phyloP scores from a whole-genome alignment of 1,284 basidiomycete genomes.

The Afroboletus lepidellus region DNA sequence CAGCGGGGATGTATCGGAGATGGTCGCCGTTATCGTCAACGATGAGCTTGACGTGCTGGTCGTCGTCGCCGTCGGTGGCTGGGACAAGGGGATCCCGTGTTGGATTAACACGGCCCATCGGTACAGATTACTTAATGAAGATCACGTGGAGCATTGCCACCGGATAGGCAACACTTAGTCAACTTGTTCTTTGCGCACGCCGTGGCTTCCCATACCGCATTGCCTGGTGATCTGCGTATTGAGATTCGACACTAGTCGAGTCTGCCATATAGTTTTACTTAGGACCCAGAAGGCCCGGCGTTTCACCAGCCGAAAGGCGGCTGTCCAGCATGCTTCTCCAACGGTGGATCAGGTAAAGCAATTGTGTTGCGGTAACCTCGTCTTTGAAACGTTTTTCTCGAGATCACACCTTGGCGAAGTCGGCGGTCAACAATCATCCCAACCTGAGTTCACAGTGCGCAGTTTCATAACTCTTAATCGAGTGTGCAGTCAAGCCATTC shows the following conservation, averaged over 20 bases:
- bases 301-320: not conserved
- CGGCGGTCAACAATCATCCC: constrained; percentile 5
- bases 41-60: constrained; percentile 29
- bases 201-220: too few relatives aligned
- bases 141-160: constrained; percentile 27
- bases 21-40: constrained; percentile 30
- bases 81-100: constrained; percentile 37
- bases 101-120: constrained; percentile 32
- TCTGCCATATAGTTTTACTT: not conserved
- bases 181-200: too few relatives aligned
- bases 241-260: not conserved
- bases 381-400: not conserved
- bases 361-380: not conserved
- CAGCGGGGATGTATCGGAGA: not conserved
- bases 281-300: too few relatives aligned
- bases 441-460: constrained; percentile 33
- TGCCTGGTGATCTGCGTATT: not conserved
- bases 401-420: constrained; percentile 10
- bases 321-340: constrained; percentile 8
- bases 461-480: not conserved
- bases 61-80: constrained; percentile 34
- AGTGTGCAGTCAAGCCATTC: not conserved
- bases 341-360: constrained; percentile 28
- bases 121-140: constrained; percentile 31
- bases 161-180: too few relatives aligned